phyloP scores from a whole-genome alignment of 306 rosid genomes.

The Rosa rugosa region DNA sequence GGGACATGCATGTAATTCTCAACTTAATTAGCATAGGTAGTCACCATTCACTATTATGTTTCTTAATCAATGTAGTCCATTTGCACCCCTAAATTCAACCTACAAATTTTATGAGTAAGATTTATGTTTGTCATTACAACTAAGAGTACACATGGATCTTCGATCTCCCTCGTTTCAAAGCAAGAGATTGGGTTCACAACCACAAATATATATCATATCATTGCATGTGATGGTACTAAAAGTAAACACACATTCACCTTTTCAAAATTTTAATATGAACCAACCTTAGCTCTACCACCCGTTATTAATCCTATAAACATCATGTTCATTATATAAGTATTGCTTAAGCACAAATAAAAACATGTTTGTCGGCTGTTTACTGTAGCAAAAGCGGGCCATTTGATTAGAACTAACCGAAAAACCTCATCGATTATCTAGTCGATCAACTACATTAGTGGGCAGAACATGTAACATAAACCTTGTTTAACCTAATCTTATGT shows the following conservation, averaged over 20 bases:
- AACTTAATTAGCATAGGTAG: background rate
- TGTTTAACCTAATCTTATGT: constrained; percentile 3
- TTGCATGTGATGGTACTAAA: background rate
- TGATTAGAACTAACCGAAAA: background rate
- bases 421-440: background rate
- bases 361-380: constrained; percentile 24
- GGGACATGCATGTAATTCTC: background rate
- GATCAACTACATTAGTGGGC: background rate
- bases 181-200: constrained; percentile 6
- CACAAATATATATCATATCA: background rate
- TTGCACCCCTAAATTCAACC: background rate
- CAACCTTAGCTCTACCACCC: background rate
- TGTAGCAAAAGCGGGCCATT: background rate
- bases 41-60: background rate
- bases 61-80: background rate
- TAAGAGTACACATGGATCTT: background rate
- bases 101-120: background rate
- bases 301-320: background rate
- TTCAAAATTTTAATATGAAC: background rate
- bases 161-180: background rate
- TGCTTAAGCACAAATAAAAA: constrained; percentile 13
- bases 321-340: background rate
- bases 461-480: constrained; percentile 12
- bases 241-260: background rate
- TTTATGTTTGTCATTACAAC: background rate